phyloP scores from a whole-genome alignment of 1,139 yeast species.

The Scheffersomyces insectosa region DNA sequence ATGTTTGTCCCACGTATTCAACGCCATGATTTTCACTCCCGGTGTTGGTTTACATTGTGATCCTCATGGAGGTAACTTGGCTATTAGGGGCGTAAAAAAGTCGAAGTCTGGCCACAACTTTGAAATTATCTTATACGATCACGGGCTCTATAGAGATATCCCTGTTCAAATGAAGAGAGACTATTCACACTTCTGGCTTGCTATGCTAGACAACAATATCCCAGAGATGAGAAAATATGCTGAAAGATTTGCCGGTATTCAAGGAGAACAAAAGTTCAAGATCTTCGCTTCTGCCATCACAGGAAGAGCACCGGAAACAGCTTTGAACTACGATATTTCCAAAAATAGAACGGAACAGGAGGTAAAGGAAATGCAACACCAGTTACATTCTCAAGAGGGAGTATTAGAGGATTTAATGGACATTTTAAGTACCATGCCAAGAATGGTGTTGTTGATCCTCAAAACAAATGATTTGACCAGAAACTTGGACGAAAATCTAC shows the following conservation, averaged over 20 bases:
- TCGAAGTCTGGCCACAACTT: conserved; percentile 65
- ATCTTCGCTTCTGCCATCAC: conserved; percentile 92
- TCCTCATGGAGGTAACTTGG: conserved; percentile 96
- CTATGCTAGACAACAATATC: conserved; percentile 71
- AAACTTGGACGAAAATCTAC: conserved; percentile 78
- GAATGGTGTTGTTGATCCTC: conserved; percentile 78
- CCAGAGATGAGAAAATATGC: conserved; percentile 72
- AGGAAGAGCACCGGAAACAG: conserved; percentile 62
- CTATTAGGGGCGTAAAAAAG: conserved; percentile 55
- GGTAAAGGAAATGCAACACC: conserved; percentile 61
- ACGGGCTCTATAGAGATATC: conserved; percentile 87
- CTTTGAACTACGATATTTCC: conserved; percentile 49
- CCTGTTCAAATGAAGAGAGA: conserved; percentile 75
- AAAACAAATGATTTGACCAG: conserved; percentile 95
- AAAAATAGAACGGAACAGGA: conserved; percentile 59
- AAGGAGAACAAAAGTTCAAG: conserved; percentile 71
- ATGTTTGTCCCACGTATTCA: conserved; percentile 87
- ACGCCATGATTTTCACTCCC: conserved; percentile 93
- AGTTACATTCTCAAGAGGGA: conserved; percentile 57
- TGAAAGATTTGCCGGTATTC: conserved; percentile 75
- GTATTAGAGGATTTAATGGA: conserved; percentile 77
- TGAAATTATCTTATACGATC: conserved; percentile 90
- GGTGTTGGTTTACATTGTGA: conserved; percentile 93
- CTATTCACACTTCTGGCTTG: conserved; percentile 92
- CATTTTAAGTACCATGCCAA: conserved; percentile 76